Conservation (phyloP, 2,329 filamentous ascomycete genomes). For the Calonectria pseudoturangicola region DNA sequence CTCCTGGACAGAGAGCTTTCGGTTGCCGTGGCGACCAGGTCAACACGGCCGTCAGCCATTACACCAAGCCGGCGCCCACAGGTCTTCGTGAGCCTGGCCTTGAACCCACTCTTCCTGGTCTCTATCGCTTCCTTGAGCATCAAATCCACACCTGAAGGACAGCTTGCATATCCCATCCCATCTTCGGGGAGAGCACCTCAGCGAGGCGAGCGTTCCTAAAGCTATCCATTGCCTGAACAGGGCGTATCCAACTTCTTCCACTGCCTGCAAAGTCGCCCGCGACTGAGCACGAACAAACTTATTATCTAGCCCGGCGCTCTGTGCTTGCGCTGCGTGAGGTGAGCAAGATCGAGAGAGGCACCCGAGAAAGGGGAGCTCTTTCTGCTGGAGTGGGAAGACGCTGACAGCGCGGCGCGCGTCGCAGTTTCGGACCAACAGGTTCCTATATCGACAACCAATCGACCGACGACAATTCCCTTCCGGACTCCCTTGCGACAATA, state of each 20-base stretch:
- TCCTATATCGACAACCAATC: constrained; percentile 67
- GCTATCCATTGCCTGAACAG: constrained; percentile 57
- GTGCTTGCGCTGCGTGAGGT: constrained; percentile 92
- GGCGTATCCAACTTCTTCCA: constrained; percentile 52
- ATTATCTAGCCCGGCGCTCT: constrained; percentile 81
- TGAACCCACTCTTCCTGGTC: constrained; percentile 49
- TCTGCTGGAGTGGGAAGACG: constrained; percentile 1
- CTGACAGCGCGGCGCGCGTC: constrained; percentile 20
- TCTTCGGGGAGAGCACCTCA: constrained; percentile 40
- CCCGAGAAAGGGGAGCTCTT: neutral
- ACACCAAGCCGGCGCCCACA: constrained; percentile 50
- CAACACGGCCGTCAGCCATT: constrained; percentile 55
- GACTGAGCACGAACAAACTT: constrained; percentile 69
- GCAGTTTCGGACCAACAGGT: constrained; percentile 69
- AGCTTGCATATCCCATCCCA: constrained; percentile 41
- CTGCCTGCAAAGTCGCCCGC: constrained; percentile 62
- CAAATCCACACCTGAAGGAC: constrained; percentile 45
- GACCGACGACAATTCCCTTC: constrained; percentile 73
- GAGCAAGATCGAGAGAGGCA: constrained; percentile 34
- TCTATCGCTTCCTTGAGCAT: constrained; percentile 50
- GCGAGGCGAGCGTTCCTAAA: constrained; percentile 48
- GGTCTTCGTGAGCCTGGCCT: constrained; percentile 39
- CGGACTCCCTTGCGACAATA: constrained; percentile 81
- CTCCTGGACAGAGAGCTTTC: neutral
- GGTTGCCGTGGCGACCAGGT: constrained; percentile 60